Base-by-base conservation (phyloP, 1,284 basidiomycete genomes). In the Filobasidium uniguttulatum region DNA sequence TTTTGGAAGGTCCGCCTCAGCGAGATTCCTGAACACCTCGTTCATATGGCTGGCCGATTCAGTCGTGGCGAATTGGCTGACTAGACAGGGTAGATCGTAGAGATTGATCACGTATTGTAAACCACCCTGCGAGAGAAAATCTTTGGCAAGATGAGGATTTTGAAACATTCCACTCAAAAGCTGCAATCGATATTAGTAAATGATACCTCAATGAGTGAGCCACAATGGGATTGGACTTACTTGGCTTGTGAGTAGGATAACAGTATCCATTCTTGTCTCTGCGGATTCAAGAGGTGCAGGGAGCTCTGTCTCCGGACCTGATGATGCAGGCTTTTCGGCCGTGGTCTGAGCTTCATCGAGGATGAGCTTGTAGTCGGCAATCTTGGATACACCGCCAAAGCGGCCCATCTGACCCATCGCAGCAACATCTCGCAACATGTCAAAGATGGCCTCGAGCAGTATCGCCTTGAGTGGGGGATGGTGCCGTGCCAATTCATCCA, bases 401-500 rank as follows among this genome's bases (percentile, higher is more conserved):
- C 40, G 40, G 17, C 22, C 40, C 3, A 17, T 15, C 29, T 43
- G 40, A 6, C 40, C 40, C 40, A 43, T 43, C 3, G 40, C 14
- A 7, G 40, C 40, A 14, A 43, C 9, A 12, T 23, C 15, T 10
- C 40, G 40, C 57, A 97, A 70, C 1, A 82, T 79, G 1, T 74
- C 70, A 47, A 81, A 79, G 50, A 90, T 71, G 1, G 83, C 76
- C 17, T 83, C 78, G 57, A 94, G 82, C 2, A 96, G 82, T 31
- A 80, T 67, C 5, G 76, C 69, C 65, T 91, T 93, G 49, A 98
- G 73, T 1, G 78, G 75, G 2, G 94, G 94, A 65, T 99, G 94
- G 64, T 99, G 94, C 5, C 94, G 81, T 53, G 94, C 83, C 49
- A 99, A 81, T 65, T 99, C 94, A 62, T 99, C 94, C 31, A 98